phyloP scores from a whole-genome alignment of 176 grass and related monocot species.

The Guadua angustifolia region DNA sequence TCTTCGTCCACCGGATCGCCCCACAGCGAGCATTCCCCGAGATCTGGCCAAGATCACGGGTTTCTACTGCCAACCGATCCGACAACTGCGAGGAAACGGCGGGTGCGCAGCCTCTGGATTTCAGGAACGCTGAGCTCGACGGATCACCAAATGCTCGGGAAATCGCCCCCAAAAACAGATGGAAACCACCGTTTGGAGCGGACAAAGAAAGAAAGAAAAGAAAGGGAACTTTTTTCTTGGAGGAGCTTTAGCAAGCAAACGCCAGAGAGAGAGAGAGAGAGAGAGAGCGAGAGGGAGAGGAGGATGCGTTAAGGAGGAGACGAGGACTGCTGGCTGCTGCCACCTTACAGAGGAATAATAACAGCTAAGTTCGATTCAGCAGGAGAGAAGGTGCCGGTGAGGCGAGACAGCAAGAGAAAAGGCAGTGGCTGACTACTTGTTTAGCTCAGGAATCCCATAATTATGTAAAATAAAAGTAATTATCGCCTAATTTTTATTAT shows the following conservation, averaged over 20 bases:
- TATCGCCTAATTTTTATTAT: not conserved
- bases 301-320: not conserved
- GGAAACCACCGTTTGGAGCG: not conserved
- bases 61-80: not conserved
- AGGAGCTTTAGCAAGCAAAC: constrained; percentile 16
- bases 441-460: not conserved
- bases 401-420: not conserved
- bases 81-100: not conserved
- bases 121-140: not conserved
- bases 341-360: constrained; percentile 45
- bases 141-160: not conserved
- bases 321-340: not conserved
- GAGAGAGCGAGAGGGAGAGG: not conserved
- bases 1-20: not conserved
- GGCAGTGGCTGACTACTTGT: no score
- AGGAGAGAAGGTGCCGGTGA: not conserved
- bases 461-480: not conserved
- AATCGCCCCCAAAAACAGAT: not conserved
- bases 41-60: constrained; percentile 38
- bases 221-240: constrained; percentile 12
- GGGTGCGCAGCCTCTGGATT: not conserved
- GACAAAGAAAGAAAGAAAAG: not conserved
- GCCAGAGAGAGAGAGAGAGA: not conserved
- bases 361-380: constrained; percentile 36
- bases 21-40: constrained; percentile 16